Percentiles rank a stretch among this genome's conserved stretches.
Conservation (phyloP, 225 moss, liverwort and hornwort species). For the Marchantia paleacea region DNA sequence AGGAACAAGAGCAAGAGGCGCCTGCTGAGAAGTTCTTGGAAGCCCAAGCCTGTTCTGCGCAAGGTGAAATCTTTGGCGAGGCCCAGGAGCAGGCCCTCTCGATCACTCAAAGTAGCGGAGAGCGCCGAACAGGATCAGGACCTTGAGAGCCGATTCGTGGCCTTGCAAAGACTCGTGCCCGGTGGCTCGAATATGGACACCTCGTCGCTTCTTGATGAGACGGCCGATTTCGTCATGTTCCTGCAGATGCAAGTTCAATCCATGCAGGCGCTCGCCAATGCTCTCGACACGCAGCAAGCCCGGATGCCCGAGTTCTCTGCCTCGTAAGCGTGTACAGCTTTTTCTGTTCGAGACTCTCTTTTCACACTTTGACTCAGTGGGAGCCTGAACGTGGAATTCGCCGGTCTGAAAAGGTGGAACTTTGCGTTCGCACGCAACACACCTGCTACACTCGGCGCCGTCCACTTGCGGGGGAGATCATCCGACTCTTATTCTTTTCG, state of each 20-base stretch:
- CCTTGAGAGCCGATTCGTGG: slow-evolving; percentile 49
- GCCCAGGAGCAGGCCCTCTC: slow-evolving; percentile 1
- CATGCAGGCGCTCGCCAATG: slow-evolving; percentile 33
- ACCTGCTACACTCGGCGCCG: background rate
- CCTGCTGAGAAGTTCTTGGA: slow-evolving; percentile 2
- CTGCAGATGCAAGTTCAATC: slow-evolving; percentile 76
- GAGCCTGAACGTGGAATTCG: background rate
- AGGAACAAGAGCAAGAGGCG: slow-evolving; percentile 17
- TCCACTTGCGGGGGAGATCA: background rate
- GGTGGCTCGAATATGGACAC: slow-evolving; percentile 82
- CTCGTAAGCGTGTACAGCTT: background rate
- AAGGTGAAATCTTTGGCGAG: slow-evolving; percentile 31
- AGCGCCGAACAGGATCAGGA: slow-evolving; percentile 52
- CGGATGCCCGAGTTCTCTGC: background rate
- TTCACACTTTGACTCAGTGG: background rate
- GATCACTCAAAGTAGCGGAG: slow-evolving; percentile 34
- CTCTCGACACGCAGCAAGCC: slow-evolving; percentile 15
- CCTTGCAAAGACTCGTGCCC: slow-evolving; percentile 76
- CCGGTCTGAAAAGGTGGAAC: background rate
- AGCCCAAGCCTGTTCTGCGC: slow-evolving; percentile 7
- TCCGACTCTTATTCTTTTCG: background rate
- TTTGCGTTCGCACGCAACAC: background rate
- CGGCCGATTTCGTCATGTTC: slow-evolving; percentile 78
- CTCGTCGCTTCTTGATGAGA: slow-evolving; percentile 69
- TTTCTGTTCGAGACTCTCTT: background rate